Evolutionary conservation across 768 basidiomycete genomes (phyloP).

Genomic region (Pisolithus microcarpus): DNA sequence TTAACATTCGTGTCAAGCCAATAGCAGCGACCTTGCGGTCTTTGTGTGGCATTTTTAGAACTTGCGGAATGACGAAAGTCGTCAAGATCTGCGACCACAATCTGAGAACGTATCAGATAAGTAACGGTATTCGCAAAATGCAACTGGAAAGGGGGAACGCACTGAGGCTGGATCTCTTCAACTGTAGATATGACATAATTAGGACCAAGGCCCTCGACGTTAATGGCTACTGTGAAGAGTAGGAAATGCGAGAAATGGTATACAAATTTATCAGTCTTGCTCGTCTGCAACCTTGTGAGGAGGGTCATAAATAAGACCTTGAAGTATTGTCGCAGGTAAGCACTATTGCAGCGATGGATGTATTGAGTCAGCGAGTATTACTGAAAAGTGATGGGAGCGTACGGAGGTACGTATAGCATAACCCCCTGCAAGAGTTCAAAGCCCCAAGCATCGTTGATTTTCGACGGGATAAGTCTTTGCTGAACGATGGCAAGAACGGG

Average conservation of each 20-base stretch:
- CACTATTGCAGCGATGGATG: conserved; percentile 30
- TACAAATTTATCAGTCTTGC: conserved; percentile 83
- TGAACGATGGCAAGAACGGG: conserved; percentile 83
- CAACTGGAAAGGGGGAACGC: background rate
- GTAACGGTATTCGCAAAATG: background rate
- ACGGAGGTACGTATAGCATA: conserved; percentile 69
- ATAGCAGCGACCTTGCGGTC: conserved; percentile 82
- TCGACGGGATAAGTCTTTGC: conserved; percentile 82
- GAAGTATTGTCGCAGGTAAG: conserved; percentile 63
- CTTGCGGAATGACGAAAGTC: conserved; percentile 74
- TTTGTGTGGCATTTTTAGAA: conserved; percentile 70
- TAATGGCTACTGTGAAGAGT: conserved; percentile 66
- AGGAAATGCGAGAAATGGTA: conserved; percentile 79
- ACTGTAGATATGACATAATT: conserved; percentile 73
- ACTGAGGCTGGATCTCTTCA: conserved; percentile 85
- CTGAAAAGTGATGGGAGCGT: conserved; percentile 27
- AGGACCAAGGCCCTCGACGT: conserved; percentile 65
- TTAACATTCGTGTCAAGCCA: conserved; percentile 73
- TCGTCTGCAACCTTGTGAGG: conserved; percentile 78
- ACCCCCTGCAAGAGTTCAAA: conserved; percentile 83
- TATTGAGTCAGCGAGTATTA: background rate
- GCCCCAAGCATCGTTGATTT: conserved; percentile 83
- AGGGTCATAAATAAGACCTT: conserved; percentile 70
- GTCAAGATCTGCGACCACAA: conserved; percentile 76
- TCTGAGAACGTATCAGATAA: conserved; percentile 24